Evolutionary conservation across 1,139 yeast genomes (phyloP), one percentile per base, ranked within the genome.

Genomic region (Sugiyamaella castrensis): DNA sequence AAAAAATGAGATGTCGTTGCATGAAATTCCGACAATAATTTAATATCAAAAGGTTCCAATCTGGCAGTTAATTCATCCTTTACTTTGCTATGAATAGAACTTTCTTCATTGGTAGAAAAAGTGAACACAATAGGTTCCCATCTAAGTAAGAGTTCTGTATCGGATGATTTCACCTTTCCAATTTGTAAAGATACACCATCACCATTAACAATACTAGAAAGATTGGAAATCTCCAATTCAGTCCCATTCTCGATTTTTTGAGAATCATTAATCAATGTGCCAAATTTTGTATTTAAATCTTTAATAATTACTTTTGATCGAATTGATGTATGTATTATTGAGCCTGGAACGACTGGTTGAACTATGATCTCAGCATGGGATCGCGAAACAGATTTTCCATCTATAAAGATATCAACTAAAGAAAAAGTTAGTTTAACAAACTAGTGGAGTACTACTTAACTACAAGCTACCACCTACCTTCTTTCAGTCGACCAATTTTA

Each of bases 251-350:
- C 16, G 12, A 27, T 42, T 9, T 47, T 12, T 12, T 33, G 27
- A 2, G 38, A 36, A 9, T 46, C 54, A 40, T 57, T 53, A 1
- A 60, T 40, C 4, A 32, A 24, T 0, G 66, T 55, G 2, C 67
- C 67, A 37, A 59, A 60, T 28, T 59, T 57, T 9, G 66, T 62
- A n/a, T 52, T 51, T 12, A 56, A 40, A 47, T 63, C 67, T 8
- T 53, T 53, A 7, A 61, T 37, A 2, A 43, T 24, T 5, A 63
- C 30, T 8, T 46, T 43, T 2, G 63, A 53, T 12, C 53, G 44
- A 8, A 50, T 37, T 8, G 60, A 54, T 2, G 56, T 52, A 37
- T 57, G 61, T 8, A 33, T 13, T 7, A 36, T 43, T 1, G 55
- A 47, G 12, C 54, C 58, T 1, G 48, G 49, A 4, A 45, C 32